A percentile compares a stretch with the other conserved stretches of the same genome.
Evolutionary conservation across 345 rosid species (phyloP).

Genomic region (Citrus glauca): DNA sequence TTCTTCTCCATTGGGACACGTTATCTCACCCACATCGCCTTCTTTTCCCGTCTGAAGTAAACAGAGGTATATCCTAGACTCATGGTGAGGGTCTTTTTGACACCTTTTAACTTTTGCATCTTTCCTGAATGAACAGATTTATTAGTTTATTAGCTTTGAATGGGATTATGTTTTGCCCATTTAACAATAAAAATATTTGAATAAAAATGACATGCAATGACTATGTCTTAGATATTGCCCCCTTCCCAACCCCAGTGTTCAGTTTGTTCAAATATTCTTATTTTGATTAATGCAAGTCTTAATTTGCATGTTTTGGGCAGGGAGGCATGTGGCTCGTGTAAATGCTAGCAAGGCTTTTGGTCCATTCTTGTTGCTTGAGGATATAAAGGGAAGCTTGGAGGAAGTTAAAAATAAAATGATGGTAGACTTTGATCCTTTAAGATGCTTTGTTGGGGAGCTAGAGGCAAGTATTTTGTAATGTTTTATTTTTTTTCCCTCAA

Average conservation of each 20-base stretch:
- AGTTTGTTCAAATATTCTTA: not conserved
- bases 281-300: not conserved
- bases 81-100: not conserved
- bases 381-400: conserved; percentile 51
- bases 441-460: conserved; percentile 53
- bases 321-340: conserved; percentile 66
- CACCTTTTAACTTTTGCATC: not conserved
- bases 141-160: too few relatives aligned
- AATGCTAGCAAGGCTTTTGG: conserved; percentile 56
- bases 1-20: conserved; percentile 78
- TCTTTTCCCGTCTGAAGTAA: conserved; percentile 67
- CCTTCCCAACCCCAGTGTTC: not conserved
- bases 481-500: not conserved
- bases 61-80: conserved; percentile 44
- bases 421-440: conserved; percentile 77
- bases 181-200: too few relatives aligned
- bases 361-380: conserved; percentile 52
- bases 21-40: conserved; percentile 65
- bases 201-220: not conserved
- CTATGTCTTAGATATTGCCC: not conserved
- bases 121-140: not conserved
- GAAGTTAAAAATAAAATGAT: conserved; percentile 53
- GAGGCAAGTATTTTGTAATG: conserved; percentile 44
- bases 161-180: too few relatives aligned
- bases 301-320: conserved; percentile 30